Conservation (phyloP, 768 basidiomycete genomes). For the Kwoniella sp. region DNA sequence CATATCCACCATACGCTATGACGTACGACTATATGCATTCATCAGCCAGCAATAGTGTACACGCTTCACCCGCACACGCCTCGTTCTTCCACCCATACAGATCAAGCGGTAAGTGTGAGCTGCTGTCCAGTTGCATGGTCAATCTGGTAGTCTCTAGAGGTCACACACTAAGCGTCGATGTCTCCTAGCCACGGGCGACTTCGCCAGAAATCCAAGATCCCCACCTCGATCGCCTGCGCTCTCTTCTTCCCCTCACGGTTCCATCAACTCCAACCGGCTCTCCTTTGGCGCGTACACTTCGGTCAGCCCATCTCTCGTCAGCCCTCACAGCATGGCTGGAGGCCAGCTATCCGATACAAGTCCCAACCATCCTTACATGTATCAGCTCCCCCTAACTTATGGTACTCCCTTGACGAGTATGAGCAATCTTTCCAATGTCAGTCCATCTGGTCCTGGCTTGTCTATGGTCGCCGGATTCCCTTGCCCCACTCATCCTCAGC, state of each 20-base stretch:
- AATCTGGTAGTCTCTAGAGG: too few species aligned
- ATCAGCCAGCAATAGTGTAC: neutral
- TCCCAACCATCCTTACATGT: slow-evolving; percentile 17
- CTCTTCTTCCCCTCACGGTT: slow-evolving; percentile 22
- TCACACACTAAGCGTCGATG: neutral
- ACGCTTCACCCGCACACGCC: slow-evolving; percentile 8
- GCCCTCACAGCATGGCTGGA: slow-evolving; percentile 21
- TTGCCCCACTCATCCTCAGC: slow-evolving; percentile 7
- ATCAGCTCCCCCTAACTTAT: slow-evolving; percentile 14
- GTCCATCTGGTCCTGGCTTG: slow-evolving; percentile 19
- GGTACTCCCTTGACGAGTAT: slow-evolving; percentile 16
- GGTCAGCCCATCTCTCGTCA: slow-evolving; percentile 26
- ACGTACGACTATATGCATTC: slow-evolving; percentile 6
- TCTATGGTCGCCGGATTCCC: slow-evolving; percentile 27
- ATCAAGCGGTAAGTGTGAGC: slow-evolving; percentile 15
- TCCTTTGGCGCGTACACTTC: slow-evolving; percentile 16
- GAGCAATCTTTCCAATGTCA: slow-evolving; percentile 10
- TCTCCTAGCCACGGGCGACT: slow-evolving; percentile 16
- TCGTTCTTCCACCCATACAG: slow-evolving; percentile 27
- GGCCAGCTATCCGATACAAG: slow-evolving; percentile 18
- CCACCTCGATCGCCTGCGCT: slow-evolving; percentile 23
- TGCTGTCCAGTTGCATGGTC: neutral
- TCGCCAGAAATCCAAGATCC: slow-evolving; percentile 14
- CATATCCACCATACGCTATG: slow-evolving; percentile 19
- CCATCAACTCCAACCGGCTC: slow-evolving; percentile 8